Evolutionary conservation across 257 asterid species (phyloP).

Genomic region (Nicotiana sylvestris): DNA sequence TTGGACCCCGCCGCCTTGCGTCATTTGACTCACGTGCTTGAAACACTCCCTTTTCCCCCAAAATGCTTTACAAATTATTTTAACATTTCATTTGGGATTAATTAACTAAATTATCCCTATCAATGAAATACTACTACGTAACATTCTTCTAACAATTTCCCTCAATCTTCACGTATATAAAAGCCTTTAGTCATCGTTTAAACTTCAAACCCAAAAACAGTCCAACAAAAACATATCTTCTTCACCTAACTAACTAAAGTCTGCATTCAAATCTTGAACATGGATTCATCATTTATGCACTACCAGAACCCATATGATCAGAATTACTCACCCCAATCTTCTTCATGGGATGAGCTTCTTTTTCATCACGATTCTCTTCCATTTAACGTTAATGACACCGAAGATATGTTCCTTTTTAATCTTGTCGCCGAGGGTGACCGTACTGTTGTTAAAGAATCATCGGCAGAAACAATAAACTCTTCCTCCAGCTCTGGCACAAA

Average conservation of each 20-base stretch:
- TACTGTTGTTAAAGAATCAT: slow-evolving; percentile 15
- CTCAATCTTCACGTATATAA: not conserved
- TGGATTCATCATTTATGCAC: slow-evolving; percentile 24
- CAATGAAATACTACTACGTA: not conserved
- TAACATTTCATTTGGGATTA: not conserved
- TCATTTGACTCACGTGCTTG: slow-evolving; percentile 58
- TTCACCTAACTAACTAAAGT: not conserved
- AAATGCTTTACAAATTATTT: not conserved
- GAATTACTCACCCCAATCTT: slow-evolving; percentile 20
- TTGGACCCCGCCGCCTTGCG: slow-evolving; percentile 52
- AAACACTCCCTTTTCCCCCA: not conserved
- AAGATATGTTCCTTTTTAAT: slow-evolving; percentile 63
- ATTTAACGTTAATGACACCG: slow-evolving; percentile 56
- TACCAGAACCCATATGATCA: slow-evolving; percentile 5
- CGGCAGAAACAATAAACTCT: slow-evolving; percentile 21
- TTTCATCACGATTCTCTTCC: slow-evolving; percentile 44
- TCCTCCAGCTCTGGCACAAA: slow-evolving; percentile 10
- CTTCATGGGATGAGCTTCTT: slow-evolving; percentile 24
- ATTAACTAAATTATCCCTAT: not conserved
- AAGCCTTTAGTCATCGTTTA: not conserved
- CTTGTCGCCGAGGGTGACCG: slow-evolving; percentile 26
- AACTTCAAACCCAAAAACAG: not conserved
- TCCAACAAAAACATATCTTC: not conserved
- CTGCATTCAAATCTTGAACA: not conserved
- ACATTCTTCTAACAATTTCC: not conserved